These are phyloP conservation scores for Eruca vesicaria DNA, from an alignment of 441 rosid genomes.

Conservation along the genomic window DNA sequence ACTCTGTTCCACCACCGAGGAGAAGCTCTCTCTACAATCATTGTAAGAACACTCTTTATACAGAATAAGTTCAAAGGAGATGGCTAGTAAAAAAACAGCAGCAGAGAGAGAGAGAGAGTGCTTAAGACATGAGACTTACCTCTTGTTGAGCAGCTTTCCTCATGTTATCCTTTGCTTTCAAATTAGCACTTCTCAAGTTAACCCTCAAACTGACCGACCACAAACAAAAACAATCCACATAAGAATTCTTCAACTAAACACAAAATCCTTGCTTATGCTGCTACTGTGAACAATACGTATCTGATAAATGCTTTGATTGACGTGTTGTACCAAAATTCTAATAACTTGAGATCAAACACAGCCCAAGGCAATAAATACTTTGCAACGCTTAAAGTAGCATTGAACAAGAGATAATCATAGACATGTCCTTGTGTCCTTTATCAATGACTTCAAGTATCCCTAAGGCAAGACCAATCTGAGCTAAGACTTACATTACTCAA, in stretches of 20 bases:
- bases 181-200: constrained; percentile 77
- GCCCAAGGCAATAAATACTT: too few species aligned
- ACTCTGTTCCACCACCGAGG: constrained; percentile 93
- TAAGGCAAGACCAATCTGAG: not conserved
- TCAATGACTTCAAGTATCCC: not conserved
- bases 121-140: constrained; percentile 40
- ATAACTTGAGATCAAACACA: too few species aligned
- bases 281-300: not conserved
- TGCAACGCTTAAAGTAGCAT: too few species aligned
- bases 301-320: too few species aligned
- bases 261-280: not conserved
- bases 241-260: not conserved
- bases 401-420: not conserved
- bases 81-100: not conserved
- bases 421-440: not conserved
- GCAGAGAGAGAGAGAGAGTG: not conserved
- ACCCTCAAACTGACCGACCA: constrained; percentile 56
- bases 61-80: not conserved
- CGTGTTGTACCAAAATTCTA: too few species aligned
- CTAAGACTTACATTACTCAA: not conserved
- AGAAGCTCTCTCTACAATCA: constrained; percentile 83
- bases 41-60: constrained; percentile 11
- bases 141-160: constrained; percentile 84
- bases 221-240: not conserved
- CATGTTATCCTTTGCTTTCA: constrained; percentile 88